Base-by-base conservation (phyloP, 192 early-diverging fungal genomes). In the Diversispora eburnea region DNA sequence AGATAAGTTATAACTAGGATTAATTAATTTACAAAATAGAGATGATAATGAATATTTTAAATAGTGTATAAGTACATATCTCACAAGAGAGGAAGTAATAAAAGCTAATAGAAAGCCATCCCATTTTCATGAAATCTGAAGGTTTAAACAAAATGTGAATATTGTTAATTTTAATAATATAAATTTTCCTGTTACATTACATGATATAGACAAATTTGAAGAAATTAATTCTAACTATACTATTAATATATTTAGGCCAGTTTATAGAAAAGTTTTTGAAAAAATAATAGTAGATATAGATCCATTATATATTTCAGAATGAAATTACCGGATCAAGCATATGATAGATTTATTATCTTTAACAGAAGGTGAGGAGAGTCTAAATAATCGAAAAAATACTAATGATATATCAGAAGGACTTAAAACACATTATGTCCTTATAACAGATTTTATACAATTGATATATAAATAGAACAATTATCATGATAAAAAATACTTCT, bases 231-330 rank as follows among this genome's bases (percentile, higher is more conserved):
- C 66, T 9, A 49, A 5, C 39, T 67, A 46, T 67, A 19, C 66
- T 5, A n/a, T 67, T 15, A 67, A 67, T 67, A 25, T 51, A 41
- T 67, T 67, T 67, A 67, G 43, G 20, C 65, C 65, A 46, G 65
- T 67, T 9, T 47, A 45, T 45, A 67, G n/a, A 67, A 17, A 67
- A n/a, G 42, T n/a, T 17, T 45, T 45, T 5, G 0, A 17, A 45
- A 15, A 67, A 67, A 45, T 67, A 45, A 45, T 9, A 13, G 8
- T 45, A 15, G 42, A 67, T 20, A 15, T 67, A 19, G 65, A 46
- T 3, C 66, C 46, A 4, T n/a, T 67, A 4, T 5, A 25, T 8
- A 67, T 67, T 0, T 67, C 66, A 0, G 19, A 67, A 52, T 12
- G 43, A 6, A 67, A 67, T 67, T 67, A 67, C 48, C 48, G 6